Evolutionary conservation across 2,329 filamentous ascomycete genomes (phyloP).

Genomic region (Emericellopsis atlantica): DNA sequence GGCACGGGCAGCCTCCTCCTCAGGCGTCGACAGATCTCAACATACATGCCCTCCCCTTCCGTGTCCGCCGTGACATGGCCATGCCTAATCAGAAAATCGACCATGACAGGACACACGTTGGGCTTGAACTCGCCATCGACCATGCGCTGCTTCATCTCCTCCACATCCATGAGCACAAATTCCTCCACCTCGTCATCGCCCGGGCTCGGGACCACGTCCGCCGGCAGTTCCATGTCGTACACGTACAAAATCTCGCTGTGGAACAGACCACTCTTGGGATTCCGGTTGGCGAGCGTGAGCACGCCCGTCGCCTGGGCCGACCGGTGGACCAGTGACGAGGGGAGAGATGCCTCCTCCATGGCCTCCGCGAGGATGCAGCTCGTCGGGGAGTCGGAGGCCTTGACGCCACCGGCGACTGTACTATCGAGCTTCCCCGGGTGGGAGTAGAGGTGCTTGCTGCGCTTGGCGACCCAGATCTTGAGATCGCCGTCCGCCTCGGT

Average conservation of each 20-base stretch:
- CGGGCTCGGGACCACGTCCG: slow-evolving; percentile 48
- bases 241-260: slow-evolving; percentile 44
- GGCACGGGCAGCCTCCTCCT: slow-evolving; percentile 30
- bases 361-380: slow-evolving; percentile 61
- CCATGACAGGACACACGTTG: slow-evolving; percentile 64
- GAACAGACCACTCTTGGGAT: slow-evolving; percentile 11
- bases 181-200: slow-evolving; percentile 68
- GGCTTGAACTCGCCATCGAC: slow-evolving; percentile 66
- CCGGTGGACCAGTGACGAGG: slow-evolving; percentile 11
- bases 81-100: slow-evolving; percentile 74
- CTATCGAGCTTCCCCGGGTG: slow-evolving; percentile 69
- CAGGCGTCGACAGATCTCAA: slow-evolving; percentile 46
- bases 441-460: slow-evolving; percentile 54
- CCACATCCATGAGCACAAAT: slow-evolving; percentile 55
- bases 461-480: slow-evolving; percentile 56
- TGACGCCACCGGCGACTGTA: slow-evolving; percentile 66
- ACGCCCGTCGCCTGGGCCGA: slow-evolving; percentile 13
- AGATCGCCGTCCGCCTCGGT: slow-evolving; percentile 21
- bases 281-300: slow-evolving; percentile 21
- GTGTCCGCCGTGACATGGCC: slow-evolving; percentile 62
- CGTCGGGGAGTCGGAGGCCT: slow-evolving; percentile 50
- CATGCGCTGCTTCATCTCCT: slow-evolving; percentile 48
- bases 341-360: slow-evolving; percentile 52
- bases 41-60: slow-evolving; percentile 55
- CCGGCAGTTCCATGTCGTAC: slow-evolving; percentile 59